Base-by-base conservation (phyloP, 2,329 filamentous ascomycete species). In the Fusarium sp. region DNA sequence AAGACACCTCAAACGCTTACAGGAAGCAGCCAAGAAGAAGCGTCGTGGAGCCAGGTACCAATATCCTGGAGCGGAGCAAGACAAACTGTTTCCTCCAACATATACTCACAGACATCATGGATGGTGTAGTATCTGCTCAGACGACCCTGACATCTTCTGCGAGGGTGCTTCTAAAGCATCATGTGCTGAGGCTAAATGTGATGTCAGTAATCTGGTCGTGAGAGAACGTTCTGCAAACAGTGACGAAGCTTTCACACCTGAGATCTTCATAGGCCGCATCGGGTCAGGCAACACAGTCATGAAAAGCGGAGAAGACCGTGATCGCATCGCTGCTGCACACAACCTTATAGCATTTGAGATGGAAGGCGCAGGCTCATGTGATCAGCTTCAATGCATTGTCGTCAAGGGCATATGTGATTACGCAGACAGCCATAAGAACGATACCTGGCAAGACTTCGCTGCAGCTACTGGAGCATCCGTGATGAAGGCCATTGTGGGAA, bases 201-300 rank as follows among this genome's bases (percentile, higher is more conserved):
- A 45, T 3, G n/a, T n/a, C 1, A 14, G n/a, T 4, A 27, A 47
- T 5, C 2, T 59, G 2, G 3, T 66, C 1, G 2, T 1, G 0
- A 27, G 60, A 11, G 14, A 59, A 5, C 29, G 18, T 15, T 18
- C 11, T 5, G 7, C 7, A 3, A 2, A 14, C 9, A 5, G 16
- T 15, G 15, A 16, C 9, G 14, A 20, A 4, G 1, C 5, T 1
- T 27, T 60, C 8, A 27, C 6, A 0, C 58, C 52, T 10, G 12
- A 24, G 6, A 30, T 60, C 0, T 49, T 60, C 7, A 7, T 29
- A 0, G 58, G 30, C 10, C 18, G 64, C 0, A 75, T 83, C 3
- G 82, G 75, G 1, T 83, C 81, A 0, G 80, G 75, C 5, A 76
- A 83, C 27, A 70, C 61, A 14, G 78, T 83, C 0, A 79, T 84